Base-by-base conservation (phyloP, 2,329 filamentous ascomycete genomes). In the Fonsecaea nubica region DNA sequence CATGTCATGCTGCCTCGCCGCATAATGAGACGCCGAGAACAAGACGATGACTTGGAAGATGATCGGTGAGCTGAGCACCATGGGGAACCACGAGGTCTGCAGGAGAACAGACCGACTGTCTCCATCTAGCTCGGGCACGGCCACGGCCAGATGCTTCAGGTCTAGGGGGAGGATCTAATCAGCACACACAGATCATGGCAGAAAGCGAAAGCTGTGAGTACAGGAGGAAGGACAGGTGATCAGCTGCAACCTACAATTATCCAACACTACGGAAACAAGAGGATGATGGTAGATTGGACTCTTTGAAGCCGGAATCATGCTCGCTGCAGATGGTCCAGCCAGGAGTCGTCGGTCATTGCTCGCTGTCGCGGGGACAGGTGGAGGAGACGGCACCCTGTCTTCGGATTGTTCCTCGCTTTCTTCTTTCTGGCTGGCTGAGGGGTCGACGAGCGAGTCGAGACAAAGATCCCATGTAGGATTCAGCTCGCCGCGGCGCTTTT, bases 31-130 rank as follows among this genome's bases (percentile, higher is more conserved):
- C n/a, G 78, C 77, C 0, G 80, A 75, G 40, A 80, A 73, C 12
- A 83, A 74, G 63, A 82, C 74, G 40, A 81, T 76, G 21, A 82
- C 76, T 30, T 79, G 77, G 61, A 82, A 76, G 13, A 79, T 70
- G 3, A 78, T 75, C 1, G 75, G 73, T 40, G 81, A 78, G 32
- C 76, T 77, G 66, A 81, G 75, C n/a, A 79, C 75, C 38, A 82
- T 74, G 5, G 79, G 79, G 42, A 81, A 78, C 75, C 80, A 81
- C 15, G 72, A 66, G 21, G 76, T 75, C 64, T 79, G 74, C 5
- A 82, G 71, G 5, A 79, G 73, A 10, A 74, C 75, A n/a, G 71
- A 71, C 50, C 75, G 75, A 1, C 72, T 71, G 0, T 74, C 73
- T 12, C 73, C 73, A 58, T 82, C 80, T 30, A 82, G 74, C 53